Evolutionary conservation across 1,284 basidiomycete genomes (phyloP), one percentile per base, ranked within the genome.

Genomic region (Acaromyces ingoldii): DNA sequence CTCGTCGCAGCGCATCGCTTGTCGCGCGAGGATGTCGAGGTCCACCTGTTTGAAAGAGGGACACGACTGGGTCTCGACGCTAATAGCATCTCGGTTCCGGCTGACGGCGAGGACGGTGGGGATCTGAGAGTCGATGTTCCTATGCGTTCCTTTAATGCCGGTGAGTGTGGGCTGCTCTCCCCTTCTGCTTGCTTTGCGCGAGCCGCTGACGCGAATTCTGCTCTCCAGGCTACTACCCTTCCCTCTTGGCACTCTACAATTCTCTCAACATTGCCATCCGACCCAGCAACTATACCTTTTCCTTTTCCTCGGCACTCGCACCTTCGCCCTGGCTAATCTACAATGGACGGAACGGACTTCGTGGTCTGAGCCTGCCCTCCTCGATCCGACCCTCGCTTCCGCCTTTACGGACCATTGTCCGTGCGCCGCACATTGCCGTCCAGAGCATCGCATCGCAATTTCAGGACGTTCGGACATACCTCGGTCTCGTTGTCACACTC

Each of bases 1-100:
- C 84, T 83, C 9, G 85, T 87, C 10, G 87, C 90, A 7, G 88
- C 91, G 1, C 91, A 89, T 76, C 91, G 89, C 84, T 82, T 93
- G 4, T 37, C 26, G 4, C 45, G 52, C 26, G 25, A 36, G 30
- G 22, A 43, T 19, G 51, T 70, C 17, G 22, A 45, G 13, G 58
- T 67, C 10, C 52, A 65, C 28, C 51, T 74, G 31, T 70, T 73
- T 37, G 72, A 74, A 52, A 49, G 64, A 1, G 58, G 62, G n/a
- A 17, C 42, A 9, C 55, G 48, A 17, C 57, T 74, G 2, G 72
- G 72, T 15, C 65, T 74, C 64, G 72, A 74, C 50, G 58, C 60
- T 15, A 59, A 69, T 17, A 70, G 67, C 49, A 67, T 74, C 37
- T 51, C 58, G 6, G 63, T 73, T 1, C 50, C 55, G n/a, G 51